Percentiles rank a stretch among this genome's conserved stretches.
Evolutionary conservation across 495 filamentous ascomycete species (phyloP).

Genomic region (Penicillium subrubescens): DNA sequence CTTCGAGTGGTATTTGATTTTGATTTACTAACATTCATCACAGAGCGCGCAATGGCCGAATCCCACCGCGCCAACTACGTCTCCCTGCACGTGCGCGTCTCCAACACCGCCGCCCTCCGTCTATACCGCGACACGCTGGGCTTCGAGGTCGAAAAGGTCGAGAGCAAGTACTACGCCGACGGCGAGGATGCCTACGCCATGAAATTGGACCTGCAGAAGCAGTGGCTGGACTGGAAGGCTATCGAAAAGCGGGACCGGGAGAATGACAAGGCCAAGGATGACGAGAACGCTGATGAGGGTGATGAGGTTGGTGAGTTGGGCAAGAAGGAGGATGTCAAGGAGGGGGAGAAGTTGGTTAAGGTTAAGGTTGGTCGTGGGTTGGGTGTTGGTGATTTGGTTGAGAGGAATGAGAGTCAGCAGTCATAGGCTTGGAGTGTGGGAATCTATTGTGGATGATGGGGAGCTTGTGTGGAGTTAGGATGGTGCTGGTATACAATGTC

Average conservation of each 20-base stretch:
- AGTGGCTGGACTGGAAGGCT: conserved; percentile 53
- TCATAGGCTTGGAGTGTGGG: not conserved
- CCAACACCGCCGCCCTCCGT: conserved; percentile 85
- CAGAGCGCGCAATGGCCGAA: conserved; percentile 95
- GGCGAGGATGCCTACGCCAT: conserved; percentile 96
- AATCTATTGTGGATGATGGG: not conserved
- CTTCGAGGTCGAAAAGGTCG: conserved; percentile 87
- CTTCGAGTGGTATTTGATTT: not conserved
- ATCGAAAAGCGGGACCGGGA: conserved; percentile 45
- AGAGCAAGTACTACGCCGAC: conserved; percentile 96
- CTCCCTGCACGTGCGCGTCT: conserved; percentile 90
- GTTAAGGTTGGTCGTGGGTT: conserved; percentile 81
- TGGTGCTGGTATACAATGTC: not conserved
- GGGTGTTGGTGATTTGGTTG: conserved; percentile 83
- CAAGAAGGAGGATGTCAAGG: conserved; percentile 51
- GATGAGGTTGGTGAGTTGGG: conserved; percentile 57
- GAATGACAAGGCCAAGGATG: conserved; percentile 35
- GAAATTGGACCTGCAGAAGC: conserved; percentile 75
- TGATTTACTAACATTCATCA: not conserved
- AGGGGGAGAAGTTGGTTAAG: conserved; percentile 54
- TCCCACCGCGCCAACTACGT: conserved; percentile 90
- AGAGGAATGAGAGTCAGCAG: conserved; percentile 63
- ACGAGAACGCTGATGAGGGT: conserved; percentile 33
- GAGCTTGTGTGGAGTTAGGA: not conserved
- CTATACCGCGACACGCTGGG: conserved; percentile 92